A percentile compares a stretch with the other conserved stretches of the same genome.
Conservation (phyloP, 441 rosid species). For the Euphorbia corollata region DNA sequence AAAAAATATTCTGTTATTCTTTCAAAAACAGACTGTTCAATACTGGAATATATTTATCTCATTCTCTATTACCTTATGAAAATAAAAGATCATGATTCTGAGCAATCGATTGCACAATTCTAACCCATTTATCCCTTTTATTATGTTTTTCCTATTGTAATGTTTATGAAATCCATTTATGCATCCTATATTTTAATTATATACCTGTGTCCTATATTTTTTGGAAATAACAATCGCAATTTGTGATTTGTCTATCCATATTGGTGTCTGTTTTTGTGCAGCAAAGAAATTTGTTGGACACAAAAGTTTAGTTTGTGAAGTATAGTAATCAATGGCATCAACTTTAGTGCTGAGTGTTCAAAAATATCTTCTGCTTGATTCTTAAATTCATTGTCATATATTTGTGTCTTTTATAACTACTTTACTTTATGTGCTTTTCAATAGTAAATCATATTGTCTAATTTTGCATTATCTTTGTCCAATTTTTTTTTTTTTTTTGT, state of each 20-base stretch:
- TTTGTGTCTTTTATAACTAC: not conserved
- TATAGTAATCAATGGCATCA: not conserved
- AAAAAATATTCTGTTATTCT: not conserved
- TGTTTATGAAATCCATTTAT: not conserved
- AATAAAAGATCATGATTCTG: not conserved
- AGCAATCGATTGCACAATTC: not conserved
- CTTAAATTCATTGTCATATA: not conserved
- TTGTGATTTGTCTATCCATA: no score
- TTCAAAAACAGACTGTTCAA: not conserved
- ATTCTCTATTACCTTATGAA: not conserved
- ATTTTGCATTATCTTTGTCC: not conserved
- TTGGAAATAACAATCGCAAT: not conserved
- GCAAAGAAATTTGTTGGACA: not conserved
- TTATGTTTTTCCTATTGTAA: no score
- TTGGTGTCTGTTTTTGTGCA: not conserved
- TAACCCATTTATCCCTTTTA: not conserved
- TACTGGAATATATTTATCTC: not conserved
- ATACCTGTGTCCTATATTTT: not conserved
- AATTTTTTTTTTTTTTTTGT: constrained; percentile 18
- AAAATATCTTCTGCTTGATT: not conserved
- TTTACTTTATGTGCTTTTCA: not conserved
- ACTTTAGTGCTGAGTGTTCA: not conserved
- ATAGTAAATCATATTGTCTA: not conserved
- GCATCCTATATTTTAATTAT: not conserved
- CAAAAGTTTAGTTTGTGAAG: not conserved